Conservation (phyloP, 2,329 filamentous ascomycete species). For the Pseudocercospora fuligena region DNA sequence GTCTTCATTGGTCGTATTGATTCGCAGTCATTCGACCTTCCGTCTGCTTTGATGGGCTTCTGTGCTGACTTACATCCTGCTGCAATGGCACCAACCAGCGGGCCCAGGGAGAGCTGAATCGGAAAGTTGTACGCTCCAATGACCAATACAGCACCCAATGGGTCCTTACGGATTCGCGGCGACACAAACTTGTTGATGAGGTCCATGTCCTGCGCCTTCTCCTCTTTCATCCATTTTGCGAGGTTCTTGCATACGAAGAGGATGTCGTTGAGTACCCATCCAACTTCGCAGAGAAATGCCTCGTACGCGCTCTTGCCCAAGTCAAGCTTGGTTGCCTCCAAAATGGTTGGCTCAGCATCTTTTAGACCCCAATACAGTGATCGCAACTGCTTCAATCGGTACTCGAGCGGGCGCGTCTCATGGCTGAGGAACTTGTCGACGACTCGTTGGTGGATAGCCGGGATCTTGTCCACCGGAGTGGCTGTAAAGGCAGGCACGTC, state of each 20-base stretch:
- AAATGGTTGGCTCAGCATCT: slow-evolving; percentile 74
- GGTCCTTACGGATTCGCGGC: slow-evolving; percentile 83
- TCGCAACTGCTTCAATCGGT: slow-evolving; percentile 81
- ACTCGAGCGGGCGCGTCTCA: slow-evolving; percentile 81
- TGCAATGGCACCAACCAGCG: slow-evolving; percentile 85
- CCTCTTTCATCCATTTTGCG: slow-evolving; percentile 81
- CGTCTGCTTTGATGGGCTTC: background rate
- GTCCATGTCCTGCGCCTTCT: slow-evolving; percentile 72
- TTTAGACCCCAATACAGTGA: slow-evolving; percentile 92
- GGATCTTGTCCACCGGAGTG: slow-evolving; percentile 71
- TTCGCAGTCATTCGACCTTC: too few relatives aligned
- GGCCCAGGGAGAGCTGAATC: slow-evolving; percentile 76
- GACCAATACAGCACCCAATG: slow-evolving; percentile 79
- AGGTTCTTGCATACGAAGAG: slow-evolving; percentile 78
- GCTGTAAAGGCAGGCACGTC: slow-evolving; percentile 42
- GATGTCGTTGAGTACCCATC: slow-evolving; percentile 81
- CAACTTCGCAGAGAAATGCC: slow-evolving; percentile 72
- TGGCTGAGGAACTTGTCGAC: slow-evolving; percentile 75
- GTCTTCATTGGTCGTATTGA: too few relatives aligned
- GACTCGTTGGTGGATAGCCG: slow-evolving; percentile 62
- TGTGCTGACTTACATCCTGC: slow-evolving; percentile 67
- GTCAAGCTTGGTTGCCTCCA: slow-evolving; percentile 77
- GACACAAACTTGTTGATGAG: slow-evolving; percentile 70
- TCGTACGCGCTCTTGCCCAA: slow-evolving; percentile 80
- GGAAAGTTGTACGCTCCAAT: slow-evolving; percentile 95